Evolutionary conservation across 1,139 yeast species (phyloP), one percentile per base, ranked within the genome.

Genomic region (Magnusiomyces sp.): DNA sequence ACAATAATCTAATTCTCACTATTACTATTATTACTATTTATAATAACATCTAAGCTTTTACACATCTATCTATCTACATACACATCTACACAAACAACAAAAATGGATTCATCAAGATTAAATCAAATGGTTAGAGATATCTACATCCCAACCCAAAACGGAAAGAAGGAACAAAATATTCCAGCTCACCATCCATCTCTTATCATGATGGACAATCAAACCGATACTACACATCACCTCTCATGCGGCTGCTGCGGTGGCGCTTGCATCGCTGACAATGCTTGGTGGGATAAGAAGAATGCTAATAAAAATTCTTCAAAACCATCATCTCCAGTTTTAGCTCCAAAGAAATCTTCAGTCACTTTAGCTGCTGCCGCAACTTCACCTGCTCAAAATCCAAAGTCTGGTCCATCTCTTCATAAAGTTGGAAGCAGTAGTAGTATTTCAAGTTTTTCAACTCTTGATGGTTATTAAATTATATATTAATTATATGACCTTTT

Each of bases 211-310:
- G 79, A 75, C 59, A 62, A 64, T 49, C 65, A 65, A 46, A 65
- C 74, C 7, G 79, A 74, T 58, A 64, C 73, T 16, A 67, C 75
- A 9, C 75, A 71, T 53, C 69, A 69, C 31, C 64, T 71, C 46
- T 56, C 64, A 31, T 75, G 80, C 59, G 80, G 79, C 16, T 75
- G 80, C 61, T 59, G 69, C 55, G 74, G 73, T 32, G 71, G 70
- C 39, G 65, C 68, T 20, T 75, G 80, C 58, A 73, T 75, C 55
- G 68, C 68, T 40, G 72, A 74, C 49, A 65, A 65, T 33, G 76
- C 77, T 3, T 74, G 79, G 78, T 67, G 72, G 73, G 55, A 58
- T 51, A 58, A 58, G 56, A 48, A 53, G 43, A 44, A 27, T 43
- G 31, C 19, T 37, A 2, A 2, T 38, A 17, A 9, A n/a, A n/a